Conservation (phyloP, 164 flowering plant genomes). For the Sedum album region DNA sequence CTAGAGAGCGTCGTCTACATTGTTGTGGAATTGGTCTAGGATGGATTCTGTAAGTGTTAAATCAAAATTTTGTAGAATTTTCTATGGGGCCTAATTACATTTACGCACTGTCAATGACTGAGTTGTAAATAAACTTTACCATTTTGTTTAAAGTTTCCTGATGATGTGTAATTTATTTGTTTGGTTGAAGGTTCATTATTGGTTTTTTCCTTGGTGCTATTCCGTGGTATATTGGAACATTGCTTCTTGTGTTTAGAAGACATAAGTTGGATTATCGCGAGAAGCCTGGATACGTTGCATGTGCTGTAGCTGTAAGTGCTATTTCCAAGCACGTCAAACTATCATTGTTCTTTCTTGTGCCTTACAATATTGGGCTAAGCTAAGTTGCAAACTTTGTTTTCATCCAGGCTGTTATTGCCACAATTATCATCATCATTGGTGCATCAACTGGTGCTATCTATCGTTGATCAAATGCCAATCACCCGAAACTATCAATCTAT, state of each 20-base stretch:
- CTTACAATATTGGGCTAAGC: background rate
- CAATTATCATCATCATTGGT: constrained; percentile 2
- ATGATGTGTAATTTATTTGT: background rate
- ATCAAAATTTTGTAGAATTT: background rate
- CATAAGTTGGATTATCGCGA: background rate
- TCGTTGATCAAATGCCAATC: background rate
- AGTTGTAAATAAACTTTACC: background rate
- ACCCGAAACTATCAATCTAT: background rate
- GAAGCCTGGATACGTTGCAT: constrained; percentile 4
- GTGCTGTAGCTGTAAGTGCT: constrained; percentile 3
- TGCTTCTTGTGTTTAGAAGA: background rate
- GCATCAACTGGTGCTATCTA: constrained; percentile 2
- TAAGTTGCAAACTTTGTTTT: background rate
- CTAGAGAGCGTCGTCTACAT: background rate
- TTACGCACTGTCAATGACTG: background rate
- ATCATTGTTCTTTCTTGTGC: background rate
- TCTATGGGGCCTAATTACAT: background rate
- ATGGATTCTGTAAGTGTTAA: constrained; percentile 1
- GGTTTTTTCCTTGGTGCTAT: constrained; percentile 5
- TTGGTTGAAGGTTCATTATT: background rate
- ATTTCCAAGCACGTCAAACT: background rate
- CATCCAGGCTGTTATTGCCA: background rate
- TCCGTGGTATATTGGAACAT: constrained; percentile 4
- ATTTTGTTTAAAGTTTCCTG: background rate
- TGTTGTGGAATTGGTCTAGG: constrained; percentile 2